Percentiles rank a stretch among this genome's conserved stretches.
phyloP scores from a whole-genome alignment of 1,284 basidiomycete genomes.

The Ganoderma boninense region DNA sequence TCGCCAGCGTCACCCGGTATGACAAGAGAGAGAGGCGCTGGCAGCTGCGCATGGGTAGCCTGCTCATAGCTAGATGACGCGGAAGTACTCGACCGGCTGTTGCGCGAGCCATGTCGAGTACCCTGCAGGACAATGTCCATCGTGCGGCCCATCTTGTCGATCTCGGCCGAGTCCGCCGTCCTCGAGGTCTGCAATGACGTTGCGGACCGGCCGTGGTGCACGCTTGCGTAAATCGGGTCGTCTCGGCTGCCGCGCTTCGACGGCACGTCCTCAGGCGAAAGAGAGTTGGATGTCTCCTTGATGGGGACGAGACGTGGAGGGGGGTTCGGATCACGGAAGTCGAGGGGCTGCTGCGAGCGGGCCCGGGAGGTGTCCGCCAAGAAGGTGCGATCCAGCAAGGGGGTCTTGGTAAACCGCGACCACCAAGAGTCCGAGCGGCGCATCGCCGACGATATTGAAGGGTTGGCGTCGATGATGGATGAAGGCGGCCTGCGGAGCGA shows the following conservation, averaged over 20 bases:
- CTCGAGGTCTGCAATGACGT: slow-evolving; percentile 41
- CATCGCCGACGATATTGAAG: slow-evolving; percentile 42
- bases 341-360: slow-evolving; percentile 39
- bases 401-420: slow-evolving; percentile 51
- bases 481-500: slow-evolving; percentile 45
- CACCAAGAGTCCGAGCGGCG: slow-evolving; percentile 57
- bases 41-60: not conserved
- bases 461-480: slow-evolving; percentile 51
- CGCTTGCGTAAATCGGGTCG: slow-evolving; percentile 32
- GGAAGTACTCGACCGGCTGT: slow-evolving; percentile 29
- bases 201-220: slow-evolving; percentile 38
- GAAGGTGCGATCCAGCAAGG: slow-evolving; percentile 49
- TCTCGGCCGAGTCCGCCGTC: slow-evolving; percentile 67
- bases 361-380: slow-evolving; percentile 37
- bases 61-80: slow-evolving; percentile 21
- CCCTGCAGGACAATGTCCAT: slow-evolving; percentile 74
- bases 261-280: slow-evolving; percentile 20
- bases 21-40: slow-evolving; percentile 12
- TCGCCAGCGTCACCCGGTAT: slow-evolving; percentile 16
- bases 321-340: slow-evolving; percentile 78
- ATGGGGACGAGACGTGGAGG: slow-evolving; percentile 66
- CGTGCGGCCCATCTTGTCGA: slow-evolving; percentile 67
- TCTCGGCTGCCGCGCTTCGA: slow-evolving; percentile 22
- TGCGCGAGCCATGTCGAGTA: slow-evolving; percentile 40
- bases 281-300: slow-evolving; percentile 54